Conservation (phyloP, 2,329 filamentous ascomycete genomes). For the Penicillium crustosum region DNA sequence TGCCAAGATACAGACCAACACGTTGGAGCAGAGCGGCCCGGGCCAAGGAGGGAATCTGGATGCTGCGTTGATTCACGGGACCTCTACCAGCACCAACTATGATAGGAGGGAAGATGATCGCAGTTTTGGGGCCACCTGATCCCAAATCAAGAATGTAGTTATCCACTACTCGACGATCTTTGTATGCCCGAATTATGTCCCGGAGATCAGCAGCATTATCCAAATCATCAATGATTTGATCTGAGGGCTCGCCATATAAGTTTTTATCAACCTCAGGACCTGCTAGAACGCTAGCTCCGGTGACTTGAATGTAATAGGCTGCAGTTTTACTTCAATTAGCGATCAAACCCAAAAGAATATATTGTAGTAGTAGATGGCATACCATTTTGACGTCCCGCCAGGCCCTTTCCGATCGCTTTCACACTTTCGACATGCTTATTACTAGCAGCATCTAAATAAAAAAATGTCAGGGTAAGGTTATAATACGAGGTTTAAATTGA, state of each 20-base stretch:
- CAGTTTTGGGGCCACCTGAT: slow-evolving; percentile 14
- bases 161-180: slow-evolving; percentile 65
- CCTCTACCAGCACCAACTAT: too few relatives aligned
- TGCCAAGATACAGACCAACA: too few relatives aligned
- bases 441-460: slow-evolving; percentile 3
- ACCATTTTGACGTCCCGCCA: slow-evolving; percentile 5
- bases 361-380: not conserved
- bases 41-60: too few relatives aligned
- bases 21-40: too few relatives aligned
- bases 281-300: slow-evolving; percentile 40
- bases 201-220: slow-evolving; percentile 33
- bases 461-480: not conserved
- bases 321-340: not conserved
- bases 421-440: slow-evolving; percentile 5
- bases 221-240: slow-evolving; percentile 40
- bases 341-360: not conserved
- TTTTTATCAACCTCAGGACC: slow-evolving; percentile 35
- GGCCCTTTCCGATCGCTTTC: slow-evolving; percentile 4
- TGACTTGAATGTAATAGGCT: slow-evolving; percentile 36
- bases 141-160: slow-evolving; percentile 58
- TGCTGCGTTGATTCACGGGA: too few relatives aligned
- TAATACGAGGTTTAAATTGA: not conserved
- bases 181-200: slow-evolving; percentile 34
- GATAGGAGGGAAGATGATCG: too few relatives aligned
- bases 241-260: slow-evolving; percentile 32